phyloP scores from a whole-genome alignment of 2,329 filamentous ascomycete genomes.

The Chaetomiaceae sp. region DNA sequence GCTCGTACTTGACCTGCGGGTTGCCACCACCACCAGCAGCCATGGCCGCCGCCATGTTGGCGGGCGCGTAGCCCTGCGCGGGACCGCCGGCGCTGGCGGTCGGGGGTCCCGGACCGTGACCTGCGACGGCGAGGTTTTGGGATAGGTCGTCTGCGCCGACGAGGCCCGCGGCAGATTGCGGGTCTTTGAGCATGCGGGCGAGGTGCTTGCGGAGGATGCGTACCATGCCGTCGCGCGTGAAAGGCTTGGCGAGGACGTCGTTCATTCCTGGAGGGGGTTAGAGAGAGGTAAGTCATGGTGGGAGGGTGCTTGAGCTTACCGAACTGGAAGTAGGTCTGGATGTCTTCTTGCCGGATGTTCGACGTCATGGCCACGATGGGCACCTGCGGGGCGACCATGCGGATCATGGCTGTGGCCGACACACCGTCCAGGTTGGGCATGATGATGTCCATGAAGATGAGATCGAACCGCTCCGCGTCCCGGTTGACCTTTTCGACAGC shows the following conservation, averaged over 20 bases:
- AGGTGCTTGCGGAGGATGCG: slow-evolving; percentile 86
- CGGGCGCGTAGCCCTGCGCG: slow-evolving; percentile 7
- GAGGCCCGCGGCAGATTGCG: slow-evolving; percentile 32
- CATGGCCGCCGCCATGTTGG: slow-evolving; percentile 15
- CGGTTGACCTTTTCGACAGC: slow-evolving; percentile 78
- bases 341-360: slow-evolving; percentile 94
- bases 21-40: no score
- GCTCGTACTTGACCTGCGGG: slow-evolving; percentile 47
- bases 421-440: slow-evolving; percentile 97
- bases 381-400: slow-evolving; percentile 74
- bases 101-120: neutral
- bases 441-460: slow-evolving; percentile 89
- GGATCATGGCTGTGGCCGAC: slow-evolving; percentile 87
- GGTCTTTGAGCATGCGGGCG: slow-evolving; percentile 71
- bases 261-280: slow-evolving; percentile 70
- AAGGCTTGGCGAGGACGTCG: slow-evolving; percentile 93
- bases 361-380: slow-evolving; percentile 99
- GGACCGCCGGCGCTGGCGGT: neutral
- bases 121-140: slow-evolving; percentile 25
- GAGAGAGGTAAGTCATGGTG: neutral
- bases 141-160: slow-evolving; percentile 34
- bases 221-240: slow-evolving; percentile 82
- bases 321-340: slow-evolving; percentile 94
- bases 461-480: slow-evolving; percentile 50
- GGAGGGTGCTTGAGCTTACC: slow-evolving; percentile 52